Conservation (phyloP, 495 filamentous ascomycete genomes). For the Pyronema omphalodes region DNA sequence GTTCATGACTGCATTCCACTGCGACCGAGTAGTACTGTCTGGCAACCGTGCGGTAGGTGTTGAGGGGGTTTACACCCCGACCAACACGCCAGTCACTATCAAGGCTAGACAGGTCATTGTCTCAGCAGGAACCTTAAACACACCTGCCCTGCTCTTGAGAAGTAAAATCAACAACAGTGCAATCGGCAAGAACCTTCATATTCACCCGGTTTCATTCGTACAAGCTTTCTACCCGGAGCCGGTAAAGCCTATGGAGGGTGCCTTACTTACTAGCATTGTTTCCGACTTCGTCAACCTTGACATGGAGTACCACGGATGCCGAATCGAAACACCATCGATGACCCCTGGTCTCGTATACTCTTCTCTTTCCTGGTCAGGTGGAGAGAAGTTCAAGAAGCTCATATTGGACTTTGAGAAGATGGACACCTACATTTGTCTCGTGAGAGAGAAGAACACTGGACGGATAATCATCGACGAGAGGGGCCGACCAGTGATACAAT, state of each 20-base stretch:
- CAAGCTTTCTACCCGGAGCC: slow-evolving; percentile 37
- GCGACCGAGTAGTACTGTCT: too few species aligned
- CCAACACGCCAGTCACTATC: not conserved
- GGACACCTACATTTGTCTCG: slow-evolving; percentile 47
- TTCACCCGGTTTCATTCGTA: slow-evolving; percentile 53
- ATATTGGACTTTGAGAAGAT: slow-evolving; percentile 38
- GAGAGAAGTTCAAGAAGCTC: slow-evolving; percentile 39
- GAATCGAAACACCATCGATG: slow-evolving; percentile 58
- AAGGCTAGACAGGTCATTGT: slow-evolving; percentile 36
- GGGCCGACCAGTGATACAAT: slow-evolving; percentile 37
- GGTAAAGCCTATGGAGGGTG: slow-evolving; percentile 23
- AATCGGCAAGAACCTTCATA: slow-evolving; percentile 66
- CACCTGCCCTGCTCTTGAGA: slow-evolving; percentile 67
- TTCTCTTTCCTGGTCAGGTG: slow-evolving; percentile 3
- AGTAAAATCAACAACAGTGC: slow-evolving; percentile 6
- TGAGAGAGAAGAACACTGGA: slow-evolving; percentile 54
- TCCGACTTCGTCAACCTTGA: slow-evolving; percentile 70
- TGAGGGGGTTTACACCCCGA: slow-evolving; percentile 28
- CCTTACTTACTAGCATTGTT: slow-evolving; percentile 56
- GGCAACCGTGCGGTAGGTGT: slow-evolving; percentile 22
- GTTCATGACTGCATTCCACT: slow-evolving; percentile 27
- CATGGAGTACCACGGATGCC: slow-evolving; percentile 62
- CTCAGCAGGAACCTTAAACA: slow-evolving; percentile 52
- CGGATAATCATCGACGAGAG: slow-evolving; percentile 55
- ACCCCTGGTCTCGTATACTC: slow-evolving; percentile 2